These are phyloP conservation scores for Diplodia seriata DNA, from an alignment of 2,329 filamentous ascomycete species.

Conservation along the genomic window DNA sequence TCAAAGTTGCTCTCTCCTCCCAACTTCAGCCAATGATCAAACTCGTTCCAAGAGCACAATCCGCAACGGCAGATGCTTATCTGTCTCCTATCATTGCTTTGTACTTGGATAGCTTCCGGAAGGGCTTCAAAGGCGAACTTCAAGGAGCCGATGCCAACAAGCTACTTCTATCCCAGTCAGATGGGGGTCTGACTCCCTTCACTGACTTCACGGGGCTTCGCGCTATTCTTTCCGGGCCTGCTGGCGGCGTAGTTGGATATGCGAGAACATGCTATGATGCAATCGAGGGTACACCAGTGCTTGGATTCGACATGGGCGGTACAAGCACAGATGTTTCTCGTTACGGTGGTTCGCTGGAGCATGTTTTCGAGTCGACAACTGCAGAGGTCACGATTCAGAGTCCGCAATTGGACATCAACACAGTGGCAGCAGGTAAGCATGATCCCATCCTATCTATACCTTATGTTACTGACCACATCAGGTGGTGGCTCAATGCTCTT, in stretches of 20 bases:
- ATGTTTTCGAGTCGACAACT: conserved; percentile 92
- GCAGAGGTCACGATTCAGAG: conserved; percentile 92
- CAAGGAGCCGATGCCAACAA: conserved; percentile 67
- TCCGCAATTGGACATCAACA: conserved; percentile 93
- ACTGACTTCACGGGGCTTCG: conserved; percentile 75
- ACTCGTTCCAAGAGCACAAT: conserved; percentile 38
- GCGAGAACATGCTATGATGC: conserved; percentile 91
- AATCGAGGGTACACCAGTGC: conserved; percentile 81
- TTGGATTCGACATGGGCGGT: conserved; percentile 91
- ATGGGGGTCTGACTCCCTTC: conserved; percentile 60
- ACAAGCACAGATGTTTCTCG: conserved; percentile 91
- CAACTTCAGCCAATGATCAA: conserved; percentile 40
- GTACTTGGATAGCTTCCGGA: conserved; percentile 39
- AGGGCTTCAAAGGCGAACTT: conserved; percentile 40
- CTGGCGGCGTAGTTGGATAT: conserved; percentile 93
- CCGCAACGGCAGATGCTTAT: conserved; percentile 42
- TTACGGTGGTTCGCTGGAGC: conserved; percentile 84
- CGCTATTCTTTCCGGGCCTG: conserved; percentile 86
- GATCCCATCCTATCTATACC: not conserved
- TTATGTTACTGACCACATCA: conserved; percentile 46
- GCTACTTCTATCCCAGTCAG: conserved; percentile 95
- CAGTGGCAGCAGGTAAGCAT: conserved; percentile 49
- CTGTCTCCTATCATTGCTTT: conserved; percentile 39
- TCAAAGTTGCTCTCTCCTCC: conserved; percentile 41
- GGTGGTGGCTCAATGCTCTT: conserved; percentile 86